Conservation (phyloP, 768 basidiomycete species). For the Serpula lacrymans region DNA sequence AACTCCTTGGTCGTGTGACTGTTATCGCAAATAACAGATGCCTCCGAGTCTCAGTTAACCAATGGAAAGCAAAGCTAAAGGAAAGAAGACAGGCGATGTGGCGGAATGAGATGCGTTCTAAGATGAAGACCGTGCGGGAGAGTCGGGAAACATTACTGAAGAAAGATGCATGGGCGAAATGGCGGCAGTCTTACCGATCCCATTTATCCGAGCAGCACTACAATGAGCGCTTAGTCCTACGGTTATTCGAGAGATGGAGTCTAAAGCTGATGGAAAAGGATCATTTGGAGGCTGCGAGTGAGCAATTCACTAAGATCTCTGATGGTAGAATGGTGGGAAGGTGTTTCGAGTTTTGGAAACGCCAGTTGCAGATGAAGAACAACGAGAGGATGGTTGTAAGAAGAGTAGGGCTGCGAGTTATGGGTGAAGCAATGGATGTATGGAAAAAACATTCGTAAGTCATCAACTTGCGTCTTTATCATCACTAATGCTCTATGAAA, state of each 20-base stretch:
- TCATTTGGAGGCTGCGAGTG: constrained; percentile 46
- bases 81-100: constrained; percentile 56
- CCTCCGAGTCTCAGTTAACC: constrained; percentile 37
- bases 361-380: constrained; percentile 37
- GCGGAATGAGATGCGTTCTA: constrained; percentile 68
- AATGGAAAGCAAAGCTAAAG: constrained; percentile 55
- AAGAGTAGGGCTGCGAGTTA: constrained; percentile 46
- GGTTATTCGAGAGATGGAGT: constrained; percentile 55
- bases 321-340: constrained; percentile 36
- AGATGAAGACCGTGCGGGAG: constrained; percentile 61
- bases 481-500: constrained; percentile 4
- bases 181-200: constrained; percentile 58
- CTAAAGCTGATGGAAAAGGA: constrained; percentile 37
- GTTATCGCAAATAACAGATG: constrained; percentile 41
- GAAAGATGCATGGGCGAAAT: constrained; percentile 60
- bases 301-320: constrained; percentile 38
- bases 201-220: constrained; percentile 52
- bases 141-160: constrained; percentile 50
- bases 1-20: constrained; percentile 41
- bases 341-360: constrained; percentile 60
- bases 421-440: constrained; percentile 41
- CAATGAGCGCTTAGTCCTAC: constrained; percentile 37
- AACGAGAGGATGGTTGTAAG: constrained; percentile 44
- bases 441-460: constrained; percentile 64
- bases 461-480: background rate